These are phyloP conservation scores for Annulohypoxylon stygium DNA, from an alignment of 495 filamentous ascomycete genomes.

Conservation along the genomic window DNA sequence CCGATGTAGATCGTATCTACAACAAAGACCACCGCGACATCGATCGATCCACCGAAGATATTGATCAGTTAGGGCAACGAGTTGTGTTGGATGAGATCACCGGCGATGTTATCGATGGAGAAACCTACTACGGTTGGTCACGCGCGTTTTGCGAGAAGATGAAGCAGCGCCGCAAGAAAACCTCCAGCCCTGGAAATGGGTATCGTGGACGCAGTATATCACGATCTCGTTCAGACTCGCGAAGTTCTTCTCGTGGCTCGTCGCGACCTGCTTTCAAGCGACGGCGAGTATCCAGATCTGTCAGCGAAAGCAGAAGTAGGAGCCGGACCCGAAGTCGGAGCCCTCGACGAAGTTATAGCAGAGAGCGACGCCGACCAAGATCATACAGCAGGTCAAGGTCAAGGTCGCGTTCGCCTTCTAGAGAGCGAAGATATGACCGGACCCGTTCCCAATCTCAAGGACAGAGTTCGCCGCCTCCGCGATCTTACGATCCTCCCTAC, in stretches of 20 bases:
- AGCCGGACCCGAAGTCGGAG: constrained; percentile 33
- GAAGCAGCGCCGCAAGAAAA: constrained; percentile 69
- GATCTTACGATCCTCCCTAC: constrained; percentile 47
- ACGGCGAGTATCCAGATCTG: constrained; percentile 49
- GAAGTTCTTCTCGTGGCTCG: constrained; percentile 48
- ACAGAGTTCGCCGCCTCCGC: constrained; percentile 45
- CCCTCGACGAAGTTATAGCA: constrained; percentile 59
- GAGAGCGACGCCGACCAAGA: constrained; percentile 57
- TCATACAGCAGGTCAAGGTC: constrained; percentile 53
- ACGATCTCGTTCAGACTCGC: constrained; percentile 53
- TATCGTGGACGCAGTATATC: constrained; percentile 43
- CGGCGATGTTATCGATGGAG: constrained; percentile 70
- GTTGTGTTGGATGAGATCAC: constrained; percentile 71
- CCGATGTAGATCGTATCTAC: constrained; percentile 75
- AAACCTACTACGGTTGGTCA: constrained; percentile 91
- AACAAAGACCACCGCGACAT: constrained; percentile 54
- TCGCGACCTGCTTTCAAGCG: constrained; percentile 53
- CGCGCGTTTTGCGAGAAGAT: constrained; percentile 83
- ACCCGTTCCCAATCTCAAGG: constrained; percentile 62
- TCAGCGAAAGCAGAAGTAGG: constrained; percentile 32
- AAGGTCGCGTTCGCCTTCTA: constrained; percentile 53
- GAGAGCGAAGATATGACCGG: constrained; percentile 23
- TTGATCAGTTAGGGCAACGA: constrained; percentile 80
- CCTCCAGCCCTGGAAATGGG: constrained; percentile 31
- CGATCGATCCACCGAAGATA: constrained; percentile 61